A percentile compares a stretch with the other conserved stretches of the same genome.
phyloP scores from a whole-genome alignment of 2,329 filamentous ascomycete species.

The Colletotrichum tropicale region DNA sequence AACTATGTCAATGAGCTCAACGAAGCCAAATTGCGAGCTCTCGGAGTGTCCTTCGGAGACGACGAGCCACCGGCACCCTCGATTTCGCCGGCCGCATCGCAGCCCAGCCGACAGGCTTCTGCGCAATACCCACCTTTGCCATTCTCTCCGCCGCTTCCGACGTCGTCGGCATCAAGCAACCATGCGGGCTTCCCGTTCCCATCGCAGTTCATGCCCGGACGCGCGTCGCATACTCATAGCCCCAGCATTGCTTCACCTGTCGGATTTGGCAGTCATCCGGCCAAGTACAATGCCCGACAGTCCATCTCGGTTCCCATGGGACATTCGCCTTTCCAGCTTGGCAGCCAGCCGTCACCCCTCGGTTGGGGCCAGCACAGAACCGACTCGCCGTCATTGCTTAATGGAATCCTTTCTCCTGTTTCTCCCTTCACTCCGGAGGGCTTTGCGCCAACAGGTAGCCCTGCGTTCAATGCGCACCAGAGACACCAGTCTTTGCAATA shows the following conservation, averaged over 20 bases:
- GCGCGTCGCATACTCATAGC: constrained; percentile 63
- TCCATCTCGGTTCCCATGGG: constrained; percentile 71
- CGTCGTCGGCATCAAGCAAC: constrained; percentile 78
- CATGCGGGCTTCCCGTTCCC: constrained; percentile 65
- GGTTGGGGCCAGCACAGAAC: constrained; percentile 63
- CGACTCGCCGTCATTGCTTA: constrained; percentile 69
- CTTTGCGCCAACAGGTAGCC: constrained; percentile 44
- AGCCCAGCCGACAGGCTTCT: constrained; percentile 71
- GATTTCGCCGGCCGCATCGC: constrained; percentile 68
- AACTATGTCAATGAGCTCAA: constrained; percentile 81
- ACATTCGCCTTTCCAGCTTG: constrained; percentile 71
- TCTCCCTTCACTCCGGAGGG: constrained; percentile 66
- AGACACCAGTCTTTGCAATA: constrained; percentile 66
- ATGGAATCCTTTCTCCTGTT: constrained; percentile 65
- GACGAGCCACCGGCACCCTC: constrained; percentile 70
- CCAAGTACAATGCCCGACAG: constrained; percentile 71
- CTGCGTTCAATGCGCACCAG: constrained; percentile 52
- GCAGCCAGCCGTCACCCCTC: constrained; percentile 64
- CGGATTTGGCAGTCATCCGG: constrained; percentile 65
- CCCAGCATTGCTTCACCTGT: constrained; percentile 76
- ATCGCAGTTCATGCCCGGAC: constrained; percentile 62
- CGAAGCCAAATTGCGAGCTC: constrained; percentile 89
- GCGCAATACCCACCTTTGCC: constrained; percentile 77
- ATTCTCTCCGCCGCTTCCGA: constrained; percentile 83
- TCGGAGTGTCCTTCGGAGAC: constrained; percentile 83